These are phyloP conservation scores for Exophiala alcalophila DNA, from an alignment of 2,329 filamentous ascomycete genomes.

Conservation along the genomic window DNA sequence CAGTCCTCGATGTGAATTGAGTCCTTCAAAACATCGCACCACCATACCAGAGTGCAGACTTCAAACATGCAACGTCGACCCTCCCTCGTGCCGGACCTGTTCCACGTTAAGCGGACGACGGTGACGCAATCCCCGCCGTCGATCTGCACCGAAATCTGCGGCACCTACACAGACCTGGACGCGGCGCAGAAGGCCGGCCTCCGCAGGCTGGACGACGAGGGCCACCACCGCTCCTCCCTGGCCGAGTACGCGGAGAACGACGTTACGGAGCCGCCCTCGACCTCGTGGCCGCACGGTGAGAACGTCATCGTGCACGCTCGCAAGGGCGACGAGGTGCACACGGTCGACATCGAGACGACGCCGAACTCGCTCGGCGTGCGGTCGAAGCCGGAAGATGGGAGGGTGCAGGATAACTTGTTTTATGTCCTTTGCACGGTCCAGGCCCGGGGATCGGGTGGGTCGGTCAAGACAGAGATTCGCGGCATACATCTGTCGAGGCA, in stretches of 20 bases:
- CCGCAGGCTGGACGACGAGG: conserved; percentile 17
- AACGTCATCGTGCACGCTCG: conserved; percentile 17
- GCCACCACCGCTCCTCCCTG: conserved; percentile 4
- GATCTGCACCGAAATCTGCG: conserved; percentile 18
- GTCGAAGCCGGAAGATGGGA: conserved; percentile 14
- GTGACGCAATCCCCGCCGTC: conserved; percentile 10
- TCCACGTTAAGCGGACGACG: conserved; percentile 18
- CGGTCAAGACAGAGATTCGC: conserved; percentile 13
- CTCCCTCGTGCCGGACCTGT: conserved; percentile 18
- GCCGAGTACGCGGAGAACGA: conserved; percentile 13
- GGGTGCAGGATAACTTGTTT: conserved; percentile 16
- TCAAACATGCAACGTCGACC: conserved; percentile 14
- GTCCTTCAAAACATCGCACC: too few relatives aligned
- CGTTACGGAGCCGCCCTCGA: conserved; percentile 4
- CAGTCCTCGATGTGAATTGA: too few relatives aligned
- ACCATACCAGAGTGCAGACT: not conserved
- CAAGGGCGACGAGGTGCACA: conserved; percentile 11
- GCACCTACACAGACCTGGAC: conserved; percentile 15
- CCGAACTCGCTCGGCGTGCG: conserved; percentile 16
- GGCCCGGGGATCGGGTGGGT: conserved; percentile 1
- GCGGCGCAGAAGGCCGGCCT: conserved; percentile 13
- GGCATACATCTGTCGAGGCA: conserved; percentile 17
- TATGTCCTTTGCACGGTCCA: conserved; percentile 16
- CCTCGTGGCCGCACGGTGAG: conserved; percentile 11
- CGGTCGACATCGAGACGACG: conserved; percentile 15